phyloP scores from a whole-genome alignment of 2,329 filamentous ascomycete species.

The Venturia carpophila region DNA sequence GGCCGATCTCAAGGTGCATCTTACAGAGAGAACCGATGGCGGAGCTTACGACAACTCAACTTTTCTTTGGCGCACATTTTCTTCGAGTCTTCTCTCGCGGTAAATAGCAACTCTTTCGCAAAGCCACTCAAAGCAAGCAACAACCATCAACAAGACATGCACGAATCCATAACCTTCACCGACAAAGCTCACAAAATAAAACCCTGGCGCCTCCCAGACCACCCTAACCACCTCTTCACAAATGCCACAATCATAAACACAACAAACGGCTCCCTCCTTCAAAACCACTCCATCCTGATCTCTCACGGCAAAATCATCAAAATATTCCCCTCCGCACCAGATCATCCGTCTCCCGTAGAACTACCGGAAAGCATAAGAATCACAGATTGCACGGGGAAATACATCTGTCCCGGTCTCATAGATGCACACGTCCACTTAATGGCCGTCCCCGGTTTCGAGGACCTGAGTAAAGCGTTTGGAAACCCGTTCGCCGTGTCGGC shows the following conservation, averaged over 20 bases:
- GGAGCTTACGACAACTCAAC: not conserved
- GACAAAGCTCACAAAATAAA: not conserved
- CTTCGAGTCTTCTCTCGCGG: not conserved
- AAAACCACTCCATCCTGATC: constrained; percentile 20
- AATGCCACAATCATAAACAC: constrained; percentile 42
- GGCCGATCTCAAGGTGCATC: not conserved
- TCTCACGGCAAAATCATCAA: constrained; percentile 19
- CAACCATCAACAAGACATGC: not conserved
- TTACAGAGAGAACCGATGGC: not conserved
- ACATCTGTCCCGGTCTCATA: constrained; percentile 44
- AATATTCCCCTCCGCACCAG: constrained; percentile 11
- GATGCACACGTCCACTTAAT: constrained; percentile 33
- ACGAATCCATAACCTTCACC: not conserved
- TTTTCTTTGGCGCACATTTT: too few relatives aligned
- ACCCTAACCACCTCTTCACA: constrained; percentile 29
- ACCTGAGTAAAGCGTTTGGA: constrained; percentile 23
- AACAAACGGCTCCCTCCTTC: constrained; percentile 25
- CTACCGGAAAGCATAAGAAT: constrained; percentile 21
- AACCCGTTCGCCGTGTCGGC: constrained; percentile 33
- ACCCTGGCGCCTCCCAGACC: constrained; percentile 26
- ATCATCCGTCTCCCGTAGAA: constrained; percentile 21
- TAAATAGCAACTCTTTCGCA: not conserved
- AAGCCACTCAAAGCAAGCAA: too few relatives aligned
- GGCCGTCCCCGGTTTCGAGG: constrained; percentile 20
- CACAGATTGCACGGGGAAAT: constrained; percentile 39